Evolutionary conservation across 495 filamentous ascomycete species (phyloP).

Genomic region (Aspergillus cristatus): DNA sequence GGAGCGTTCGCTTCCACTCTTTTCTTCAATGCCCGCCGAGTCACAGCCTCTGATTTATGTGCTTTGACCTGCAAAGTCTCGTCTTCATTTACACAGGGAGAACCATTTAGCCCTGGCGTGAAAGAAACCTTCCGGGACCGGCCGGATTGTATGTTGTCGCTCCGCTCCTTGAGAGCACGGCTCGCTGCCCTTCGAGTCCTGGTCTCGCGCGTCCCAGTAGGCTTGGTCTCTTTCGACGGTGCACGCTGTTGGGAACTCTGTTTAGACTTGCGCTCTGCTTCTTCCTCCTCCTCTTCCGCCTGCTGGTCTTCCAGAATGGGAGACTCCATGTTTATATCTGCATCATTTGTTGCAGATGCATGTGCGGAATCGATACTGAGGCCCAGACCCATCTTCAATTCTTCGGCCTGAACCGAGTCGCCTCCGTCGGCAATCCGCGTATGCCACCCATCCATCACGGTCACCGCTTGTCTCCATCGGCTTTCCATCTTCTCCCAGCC

Average conservation of each 20-base stretch:
- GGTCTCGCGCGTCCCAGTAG: not conserved
- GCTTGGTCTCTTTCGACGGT: slow-evolving; percentile 11
- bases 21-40: slow-evolving; percentile 23
- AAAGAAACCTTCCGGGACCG: slow-evolving; percentile 37
- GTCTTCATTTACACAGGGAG: slow-evolving; percentile 19
- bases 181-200: slow-evolving; percentile 13
- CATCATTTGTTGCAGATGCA: slow-evolving; percentile 8
- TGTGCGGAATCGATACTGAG: slow-evolving; percentile 47
- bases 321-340: slow-evolving; percentile 24
- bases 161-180: slow-evolving; percentile 34
- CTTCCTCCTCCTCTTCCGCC: slow-evolving; percentile 38
- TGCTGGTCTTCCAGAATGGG: slow-evolving; percentile 47
- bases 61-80: slow-evolving; percentile 32
- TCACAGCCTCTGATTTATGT: slow-evolving; percentile 27
- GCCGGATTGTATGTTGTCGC: slow-evolving; percentile 27
- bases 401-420: slow-evolving; percentile 71
- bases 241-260: slow-evolving; percentile 7
- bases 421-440: slow-evolving; percentile 71
- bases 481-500: slow-evolving; percentile 89
- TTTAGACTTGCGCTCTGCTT: slow-evolving; percentile 22
- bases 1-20: slow-evolving; percentile 24
- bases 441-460: slow-evolving; percentile 90
- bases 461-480: slow-evolving; percentile 80
- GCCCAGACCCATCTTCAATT: slow-evolving; percentile 65
- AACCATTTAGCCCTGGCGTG: slow-evolving; percentile 30